Evolutionary conservation across 2,329 filamentous ascomycete genomes (phyloP), one percentile per base, ranked within the genome.

Genomic region (Pezicula carpinea): DNA sequence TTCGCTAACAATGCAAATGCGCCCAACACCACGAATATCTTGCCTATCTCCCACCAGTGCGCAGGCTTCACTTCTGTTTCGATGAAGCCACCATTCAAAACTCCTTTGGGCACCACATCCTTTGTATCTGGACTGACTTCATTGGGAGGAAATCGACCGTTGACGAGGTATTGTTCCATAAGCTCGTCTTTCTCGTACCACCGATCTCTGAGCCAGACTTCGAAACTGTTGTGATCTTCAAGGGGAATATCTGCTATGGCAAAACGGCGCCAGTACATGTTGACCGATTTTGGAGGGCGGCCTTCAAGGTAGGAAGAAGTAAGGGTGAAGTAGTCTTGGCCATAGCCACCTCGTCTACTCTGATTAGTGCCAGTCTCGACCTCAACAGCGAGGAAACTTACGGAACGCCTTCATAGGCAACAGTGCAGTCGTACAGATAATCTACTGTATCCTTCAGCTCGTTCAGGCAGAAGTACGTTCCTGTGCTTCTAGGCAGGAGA

Each of bases 211-310:
- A 97, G 74, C 93, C 93, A 99, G 3, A 75, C 60, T 48, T 95
- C 89, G 60, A 99, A 99, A 6, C 78, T 73, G 34, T 85, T 77
- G 14, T 78, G 75, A 56, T 85, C 80, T 26, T 89, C 77, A 8
- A 95, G 76, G 0, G 92, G 92, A 36, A 99, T 95, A 17, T 89
- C 82, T 18, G 78, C 77, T 13, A 96, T 64, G 29, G 80, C 79
- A 67, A 95, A 96, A 8, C 90, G 83, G 44, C 93, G 82, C 89
- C 92, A 99, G 68, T 95, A 87, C 73, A 97, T 91, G 67, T 96
- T 97, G 60, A 97, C 91, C 1, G 90, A 96, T 64, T 91, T 96
- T 2, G 92, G 93, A 1, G 91, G 85, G 1, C 88, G 82, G 11
- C 93, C 91, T 65, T 93, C 82, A 53, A 96, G 84, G 63, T 93